Percentiles rank a stretch among this genome's conserved stretches.
These are phyloP conservation scores for Candida maesae DNA, from an alignment of 805 yeast species.

Conservation along the genomic window DNA sequence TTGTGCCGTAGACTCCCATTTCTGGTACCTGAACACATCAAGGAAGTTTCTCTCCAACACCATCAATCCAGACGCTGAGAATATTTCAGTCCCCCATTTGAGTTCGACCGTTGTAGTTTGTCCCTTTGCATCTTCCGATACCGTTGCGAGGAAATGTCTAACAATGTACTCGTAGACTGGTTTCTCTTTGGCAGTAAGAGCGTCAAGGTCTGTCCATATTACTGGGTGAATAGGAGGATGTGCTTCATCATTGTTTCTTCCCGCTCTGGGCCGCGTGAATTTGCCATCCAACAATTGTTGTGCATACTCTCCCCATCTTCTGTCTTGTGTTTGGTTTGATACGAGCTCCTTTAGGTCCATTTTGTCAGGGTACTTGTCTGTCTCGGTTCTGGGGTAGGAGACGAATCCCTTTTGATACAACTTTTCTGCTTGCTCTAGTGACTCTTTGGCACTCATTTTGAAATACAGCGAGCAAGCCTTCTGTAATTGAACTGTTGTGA, in stretches of 20 bases:
- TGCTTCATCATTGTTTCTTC: conserved; percentile 86
- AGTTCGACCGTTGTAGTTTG: conserved; percentile 55
- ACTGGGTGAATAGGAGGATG: conserved; percentile 99
- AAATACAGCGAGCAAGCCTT: conserved; percentile 75
- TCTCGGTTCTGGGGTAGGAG: conserved; percentile 97
- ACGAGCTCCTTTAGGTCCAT: conserved; percentile 70
- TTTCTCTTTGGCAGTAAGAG: conserved; percentile 43
- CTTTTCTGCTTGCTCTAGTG: conserved; percentile 77
- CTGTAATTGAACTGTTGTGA: conserved; percentile 92
- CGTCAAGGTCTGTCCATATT: conserved; percentile 35
- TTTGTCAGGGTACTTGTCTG: conserved; percentile 74
- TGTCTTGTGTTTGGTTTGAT: conserved; percentile 51
- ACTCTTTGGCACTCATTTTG: conserved; percentile 73
- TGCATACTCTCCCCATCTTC: conserved; percentile 75
- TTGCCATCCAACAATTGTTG: conserved; percentile 35
- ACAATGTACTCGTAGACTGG: conserved; percentile 84
- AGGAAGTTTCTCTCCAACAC: conserved; percentile 74
- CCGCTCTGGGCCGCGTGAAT: conserved; percentile 69
- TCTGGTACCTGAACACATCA: conserved; percentile 73
- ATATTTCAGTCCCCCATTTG: conserved; percentile 76
- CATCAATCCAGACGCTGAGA: conserved; percentile 67
- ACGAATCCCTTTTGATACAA: conserved; percentile 82
- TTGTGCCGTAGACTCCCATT: conserved; percentile 65
- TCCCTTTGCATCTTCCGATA: conserved; percentile 89
- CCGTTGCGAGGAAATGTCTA: conserved; percentile 84